phyloP scores from a whole-genome alignment of 2,329 filamentous ascomycete species.

The Arthrocladium fulminans region DNA sequence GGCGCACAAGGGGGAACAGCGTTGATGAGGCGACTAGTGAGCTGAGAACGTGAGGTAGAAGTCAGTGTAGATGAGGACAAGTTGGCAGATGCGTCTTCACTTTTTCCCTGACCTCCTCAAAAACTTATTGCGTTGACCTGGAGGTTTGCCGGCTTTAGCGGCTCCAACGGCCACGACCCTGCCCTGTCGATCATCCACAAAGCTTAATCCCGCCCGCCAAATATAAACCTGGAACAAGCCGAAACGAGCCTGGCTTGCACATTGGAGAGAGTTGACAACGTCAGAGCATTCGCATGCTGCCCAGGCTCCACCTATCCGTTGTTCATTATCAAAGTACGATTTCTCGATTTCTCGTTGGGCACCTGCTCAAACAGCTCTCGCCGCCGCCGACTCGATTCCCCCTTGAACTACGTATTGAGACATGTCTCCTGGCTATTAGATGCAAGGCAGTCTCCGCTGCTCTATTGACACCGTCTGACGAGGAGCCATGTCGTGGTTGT shows the following conservation, averaged over 20 bases:
- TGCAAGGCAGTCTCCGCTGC: no score
- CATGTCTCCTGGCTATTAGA: no score
- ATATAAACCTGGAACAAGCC: background rate
- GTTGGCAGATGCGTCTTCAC: constrained; percentile 5
- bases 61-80: background rate
- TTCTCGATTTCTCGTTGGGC: no score
- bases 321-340: no score
- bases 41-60: background rate
- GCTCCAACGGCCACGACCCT: background rate
- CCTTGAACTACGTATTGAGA: no score
- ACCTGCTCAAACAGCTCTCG: no score
- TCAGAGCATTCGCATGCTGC: background rate
- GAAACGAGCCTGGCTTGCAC: background rate
- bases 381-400: no score
- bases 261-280: background rate
- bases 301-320: background rate
- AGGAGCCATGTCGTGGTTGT: constrained; percentile 12
- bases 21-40: background rate
- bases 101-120: background rate
- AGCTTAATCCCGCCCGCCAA: background rate
- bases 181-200: background rate
- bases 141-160: background rate
- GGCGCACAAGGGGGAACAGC: background rate
- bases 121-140: background rate
- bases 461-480: no score